Conservation (phyloP, 2,329 filamentous ascomycete genomes). For the Neonectria hederae region DNA sequence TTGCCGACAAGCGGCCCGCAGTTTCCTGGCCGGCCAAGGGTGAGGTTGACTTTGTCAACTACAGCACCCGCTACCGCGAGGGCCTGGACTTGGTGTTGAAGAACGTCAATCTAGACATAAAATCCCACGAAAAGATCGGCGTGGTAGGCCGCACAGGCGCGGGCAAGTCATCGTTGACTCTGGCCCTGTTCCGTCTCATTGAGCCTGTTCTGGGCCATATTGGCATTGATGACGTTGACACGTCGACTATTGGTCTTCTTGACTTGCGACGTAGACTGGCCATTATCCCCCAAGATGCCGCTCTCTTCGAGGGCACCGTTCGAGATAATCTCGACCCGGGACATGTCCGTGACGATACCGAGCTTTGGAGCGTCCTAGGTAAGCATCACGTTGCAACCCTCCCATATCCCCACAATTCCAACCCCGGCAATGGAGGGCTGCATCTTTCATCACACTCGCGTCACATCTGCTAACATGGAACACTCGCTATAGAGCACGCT, state of each 20-base stretch:
- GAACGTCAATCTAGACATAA: constrained; percentile 91
- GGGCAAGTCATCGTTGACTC: constrained; percentile 92
- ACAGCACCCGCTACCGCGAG: constrained; percentile 90
- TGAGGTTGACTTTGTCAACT: constrained; percentile 89
- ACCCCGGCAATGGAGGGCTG: constrained; percentile 20
- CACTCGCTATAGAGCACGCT: constrained; percentile 75
- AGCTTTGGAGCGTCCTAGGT: constrained; percentile 95
- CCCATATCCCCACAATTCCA: neutral
- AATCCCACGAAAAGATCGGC: constrained; percentile 96
- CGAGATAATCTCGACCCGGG: constrained; percentile 96
- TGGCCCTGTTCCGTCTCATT: constrained; percentile 95
- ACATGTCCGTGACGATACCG: constrained; percentile 94
- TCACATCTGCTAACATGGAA: constrained; percentile 37
- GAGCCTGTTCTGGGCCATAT: constrained; percentile 86
- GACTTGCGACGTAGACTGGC: constrained; percentile 90
- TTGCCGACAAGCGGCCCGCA: constrained; percentile 85
- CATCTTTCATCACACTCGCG: constrained; percentile 21
- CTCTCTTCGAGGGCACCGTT: constrained; percentile 91
- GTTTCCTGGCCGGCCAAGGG: constrained; percentile 93
- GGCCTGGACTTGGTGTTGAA: constrained; percentile 93
- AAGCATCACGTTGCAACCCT: constrained; percentile 49
- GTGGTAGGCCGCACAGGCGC: constrained; percentile 96
- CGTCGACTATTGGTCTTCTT: constrained; percentile 86
- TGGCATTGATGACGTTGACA: constrained; percentile 88
- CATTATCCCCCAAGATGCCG: constrained; percentile 97